A percentile compares a stretch with the other conserved stretches of the same genome.
phyloP scores from a whole-genome alignment of 208 protist species.

The Phytomonas francai region DNA sequence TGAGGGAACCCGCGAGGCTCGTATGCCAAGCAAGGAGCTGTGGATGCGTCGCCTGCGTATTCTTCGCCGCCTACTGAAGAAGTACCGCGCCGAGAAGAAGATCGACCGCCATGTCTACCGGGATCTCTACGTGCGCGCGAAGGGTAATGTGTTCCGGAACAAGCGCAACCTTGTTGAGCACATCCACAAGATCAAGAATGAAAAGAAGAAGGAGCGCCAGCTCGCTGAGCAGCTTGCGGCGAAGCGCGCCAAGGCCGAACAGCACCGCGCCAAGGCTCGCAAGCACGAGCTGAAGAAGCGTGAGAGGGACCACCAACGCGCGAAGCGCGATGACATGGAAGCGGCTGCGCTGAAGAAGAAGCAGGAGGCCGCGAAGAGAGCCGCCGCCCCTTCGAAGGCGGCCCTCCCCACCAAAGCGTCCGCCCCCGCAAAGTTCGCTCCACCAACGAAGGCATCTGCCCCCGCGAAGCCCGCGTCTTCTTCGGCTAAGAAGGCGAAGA shows the following conservation, averaged over 20 bases:
- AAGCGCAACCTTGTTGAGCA: constrained; percentile 98
- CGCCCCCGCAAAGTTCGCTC: constrained; percentile 30
- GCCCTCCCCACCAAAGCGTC: constrained; percentile 26
- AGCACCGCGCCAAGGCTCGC: constrained; percentile 61
- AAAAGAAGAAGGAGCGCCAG: constrained; percentile 92
- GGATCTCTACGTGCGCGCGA: constrained; percentile 95
- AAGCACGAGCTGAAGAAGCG: constrained; percentile 70
- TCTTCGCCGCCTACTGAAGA: constrained; percentile 94
- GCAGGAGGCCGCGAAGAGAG: constrained; percentile 37
- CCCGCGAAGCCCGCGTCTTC: constrained; percentile 42
- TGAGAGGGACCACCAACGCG: constrained; percentile 67
- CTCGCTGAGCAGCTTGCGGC: constrained; percentile 86
- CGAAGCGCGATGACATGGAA: constrained; percentile 49
- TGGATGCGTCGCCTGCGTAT: constrained; percentile 98
- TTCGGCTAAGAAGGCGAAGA: constrained; percentile 40
- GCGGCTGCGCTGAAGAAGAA: constrained; percentile 39
- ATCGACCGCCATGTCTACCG: constrained; percentile 98
- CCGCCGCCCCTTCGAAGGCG: constrained; percentile 34
- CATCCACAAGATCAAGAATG: constrained; percentile 97
- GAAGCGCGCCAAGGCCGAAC: constrained; percentile 59
- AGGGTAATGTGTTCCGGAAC: constrained; percentile 99
- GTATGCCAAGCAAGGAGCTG: constrained; percentile 95
- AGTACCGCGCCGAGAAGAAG: constrained; percentile 98
- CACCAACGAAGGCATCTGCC: constrained; percentile 28
- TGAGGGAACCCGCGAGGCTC: constrained; percentile 95